Evolutionary conservation across 768 basidiomycete genomes (phyloP).

Genomic region (Lenzites betulinus): DNA sequence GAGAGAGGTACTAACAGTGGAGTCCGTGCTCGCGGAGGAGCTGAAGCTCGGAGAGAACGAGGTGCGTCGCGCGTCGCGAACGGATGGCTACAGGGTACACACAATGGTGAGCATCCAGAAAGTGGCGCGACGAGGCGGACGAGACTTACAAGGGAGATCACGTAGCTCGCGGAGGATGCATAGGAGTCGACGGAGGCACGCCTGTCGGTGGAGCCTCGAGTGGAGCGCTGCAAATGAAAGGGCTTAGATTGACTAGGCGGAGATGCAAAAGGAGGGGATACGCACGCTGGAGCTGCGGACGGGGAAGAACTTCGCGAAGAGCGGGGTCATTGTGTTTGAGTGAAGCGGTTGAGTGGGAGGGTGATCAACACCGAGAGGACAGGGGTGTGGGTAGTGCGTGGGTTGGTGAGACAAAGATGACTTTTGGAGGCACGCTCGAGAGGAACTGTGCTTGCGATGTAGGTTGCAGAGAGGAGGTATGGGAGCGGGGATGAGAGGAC

Average conservation of each 20-base stretch:
- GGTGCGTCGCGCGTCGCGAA: not conserved
- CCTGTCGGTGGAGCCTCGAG: not conserved
- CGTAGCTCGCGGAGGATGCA: slow-evolving; percentile 9
- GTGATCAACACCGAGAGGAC: slow-evolving; percentile 4
- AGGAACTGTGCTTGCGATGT: too few species aligned
- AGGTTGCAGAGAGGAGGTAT: not conserved
- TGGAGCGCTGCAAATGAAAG: not conserved
- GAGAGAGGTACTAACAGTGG: not conserved
- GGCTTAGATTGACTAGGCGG: not conserved
- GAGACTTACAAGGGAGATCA: slow-evolving; percentile 14
- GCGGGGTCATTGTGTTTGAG: slow-evolving; percentile 9
- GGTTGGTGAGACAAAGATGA: not conserved
- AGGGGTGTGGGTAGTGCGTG: not conserved
- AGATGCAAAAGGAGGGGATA: not conserved
- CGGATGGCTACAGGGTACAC: not conserved
- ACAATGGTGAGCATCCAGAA: not conserved
- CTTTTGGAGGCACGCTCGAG: not conserved
- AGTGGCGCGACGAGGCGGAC: too few species aligned
- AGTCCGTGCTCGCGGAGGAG: not conserved
- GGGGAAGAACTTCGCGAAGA: slow-evolving; percentile 18
- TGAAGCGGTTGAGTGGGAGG: not conserved
- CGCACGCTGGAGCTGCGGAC: slow-evolving; percentile 14
- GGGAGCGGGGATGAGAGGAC: not conserved
- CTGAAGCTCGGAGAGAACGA: not conserved
- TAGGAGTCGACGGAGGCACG: slow-evolving; percentile 10